Evolutionary conservation across 2,329 filamentous ascomycete genomes (phyloP).

Genomic region (Aspergillus pseudotamarii): DNA sequence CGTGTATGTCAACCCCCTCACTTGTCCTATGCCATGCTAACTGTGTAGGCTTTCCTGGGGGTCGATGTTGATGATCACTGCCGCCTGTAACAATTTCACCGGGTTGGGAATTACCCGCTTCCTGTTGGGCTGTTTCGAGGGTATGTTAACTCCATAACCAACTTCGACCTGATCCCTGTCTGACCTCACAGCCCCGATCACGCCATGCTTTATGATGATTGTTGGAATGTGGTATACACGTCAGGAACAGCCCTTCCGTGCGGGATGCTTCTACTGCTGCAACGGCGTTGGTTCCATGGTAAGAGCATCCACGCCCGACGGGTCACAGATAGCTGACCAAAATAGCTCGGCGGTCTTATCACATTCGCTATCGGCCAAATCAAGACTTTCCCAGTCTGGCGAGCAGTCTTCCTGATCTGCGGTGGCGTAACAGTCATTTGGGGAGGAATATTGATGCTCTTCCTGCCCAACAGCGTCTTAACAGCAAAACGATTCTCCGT

Average conservation of each 20-base stretch:
- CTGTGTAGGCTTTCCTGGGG: conserved; percentile 43
- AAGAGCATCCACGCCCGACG: background rate
- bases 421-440: conserved; percentile 49
- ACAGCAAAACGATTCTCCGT: conserved; percentile 45
- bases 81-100: conserved; percentile 45
- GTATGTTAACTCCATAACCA: background rate
- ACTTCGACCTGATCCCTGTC: background rate
- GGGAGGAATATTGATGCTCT: conserved; percentile 42
- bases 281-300: conserved; percentile 44
- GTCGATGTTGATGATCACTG: conserved; percentile 47
- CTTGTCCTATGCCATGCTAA: background rate
- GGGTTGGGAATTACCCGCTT: conserved; percentile 50
- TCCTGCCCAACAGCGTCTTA: conserved; percentile 50
- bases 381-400: conserved; percentile 47
- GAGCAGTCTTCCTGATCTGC: conserved; percentile 50
- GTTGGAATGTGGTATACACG: conserved; percentile 55
- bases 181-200: conserved; percentile 43
- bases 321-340: background rate
- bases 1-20: conserved; percentile 3
- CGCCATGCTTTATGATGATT: conserved; percentile 55
- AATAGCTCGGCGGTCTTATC: conserved; percentile 26
- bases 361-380: conserved; percentile 46
- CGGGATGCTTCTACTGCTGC: conserved; percentile 48
- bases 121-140: conserved; percentile 51
- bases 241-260: conserved; percentile 51